phyloP scores from a whole-genome alignment of 2,329 filamentous ascomycete species.

The Sphaerulina vaccinii region DNA sequence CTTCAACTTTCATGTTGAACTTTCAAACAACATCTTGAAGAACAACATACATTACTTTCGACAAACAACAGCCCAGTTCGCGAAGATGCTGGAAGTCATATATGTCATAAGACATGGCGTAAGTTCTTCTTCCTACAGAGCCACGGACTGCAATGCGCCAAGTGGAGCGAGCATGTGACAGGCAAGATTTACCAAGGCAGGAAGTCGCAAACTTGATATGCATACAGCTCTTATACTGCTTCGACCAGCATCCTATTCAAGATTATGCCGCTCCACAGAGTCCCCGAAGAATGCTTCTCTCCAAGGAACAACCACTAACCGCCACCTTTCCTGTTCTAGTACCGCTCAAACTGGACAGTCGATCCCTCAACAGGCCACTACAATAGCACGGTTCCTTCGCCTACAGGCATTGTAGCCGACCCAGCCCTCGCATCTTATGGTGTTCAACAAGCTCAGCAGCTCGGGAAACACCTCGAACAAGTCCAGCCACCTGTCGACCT shows the following conservation, averaged over 20 bases:
- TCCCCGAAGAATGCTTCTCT: too few relatives aligned
- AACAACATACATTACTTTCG: background rate
- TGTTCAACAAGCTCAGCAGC: slow-evolving; percentile 75
- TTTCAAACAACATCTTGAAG: background rate
- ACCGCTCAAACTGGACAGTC: slow-evolving; percentile 86
- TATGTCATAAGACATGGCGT: slow-evolving; percentile 53
- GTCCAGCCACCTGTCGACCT: slow-evolving; percentile 67
- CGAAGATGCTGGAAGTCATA: slow-evolving; percentile 46
- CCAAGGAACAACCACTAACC: background rate
- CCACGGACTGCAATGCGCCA: background rate
- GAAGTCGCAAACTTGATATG: too few relatives aligned
- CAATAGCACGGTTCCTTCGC: slow-evolving; percentile 68
- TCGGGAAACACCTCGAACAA: slow-evolving; percentile 63
- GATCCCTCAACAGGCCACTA: slow-evolving; percentile 79
- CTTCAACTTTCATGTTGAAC: background rate
- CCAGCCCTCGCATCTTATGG: slow-evolving; percentile 85
- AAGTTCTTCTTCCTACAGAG: slow-evolving; percentile 35
- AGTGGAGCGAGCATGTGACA: slow-evolving; percentile 5
- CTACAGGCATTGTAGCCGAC: slow-evolving; percentile 85
- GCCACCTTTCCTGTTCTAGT: slow-evolving; percentile 52
- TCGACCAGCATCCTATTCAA: too few relatives aligned
- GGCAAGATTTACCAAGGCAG: background rate
- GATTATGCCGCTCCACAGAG: too few relatives aligned
- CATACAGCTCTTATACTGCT: too few relatives aligned
- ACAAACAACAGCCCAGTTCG: background rate